A percentile compares a stretch with the other conserved stretches of the same genome.
Conservation (phyloP, 805 yeast species). For the Cyberlindnera xishuangbannaensis region DNA sequence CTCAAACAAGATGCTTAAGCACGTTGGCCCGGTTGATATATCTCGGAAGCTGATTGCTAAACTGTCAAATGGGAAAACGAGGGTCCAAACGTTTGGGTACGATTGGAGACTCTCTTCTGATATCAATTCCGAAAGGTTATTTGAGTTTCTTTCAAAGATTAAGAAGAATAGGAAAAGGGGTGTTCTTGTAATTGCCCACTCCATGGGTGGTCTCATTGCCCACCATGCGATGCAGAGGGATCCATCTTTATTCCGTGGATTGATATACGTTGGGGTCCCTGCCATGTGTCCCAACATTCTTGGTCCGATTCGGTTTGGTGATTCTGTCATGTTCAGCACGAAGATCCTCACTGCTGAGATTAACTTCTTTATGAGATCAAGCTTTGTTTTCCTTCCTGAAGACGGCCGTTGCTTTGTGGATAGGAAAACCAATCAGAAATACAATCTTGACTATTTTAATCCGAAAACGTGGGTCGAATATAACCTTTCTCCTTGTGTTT, state of each 20-base stretch:
- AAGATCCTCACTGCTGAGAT: slow-evolving; percentile 73
- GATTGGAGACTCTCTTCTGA: slow-evolving; percentile 85
- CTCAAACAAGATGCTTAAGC: slow-evolving; percentile 74
- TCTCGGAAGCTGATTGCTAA: slow-evolving; percentile 54
- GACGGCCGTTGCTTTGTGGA: slow-evolving; percentile 72
- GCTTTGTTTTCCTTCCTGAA: slow-evolving; percentile 71
- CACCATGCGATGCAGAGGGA: slow-evolving; percentile 69
- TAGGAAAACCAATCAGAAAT: slow-evolving; percentile 47
- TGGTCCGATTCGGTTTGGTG: slow-evolving; percentile 83
- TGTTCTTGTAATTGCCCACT: slow-evolving; percentile 73
- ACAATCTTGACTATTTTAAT: slow-evolving; percentile 71
- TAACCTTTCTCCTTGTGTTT: slow-evolving; percentile 70
- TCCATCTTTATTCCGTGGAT: slow-evolving; percentile 65
- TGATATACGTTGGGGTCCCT: slow-evolving; percentile 81
- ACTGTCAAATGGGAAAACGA: slow-evolving; percentile 53
- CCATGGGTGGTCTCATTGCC: slow-evolving; percentile 90
- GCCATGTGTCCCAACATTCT: slow-evolving; percentile 77
- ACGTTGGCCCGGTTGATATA: slow-evolving; percentile 85
- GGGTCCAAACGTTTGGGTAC: slow-evolving; percentile 75
- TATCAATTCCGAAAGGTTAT: slow-evolving; percentile 45
- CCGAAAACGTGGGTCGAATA: slow-evolving; percentile 76
- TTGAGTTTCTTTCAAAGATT: slow-evolving; percentile 40
- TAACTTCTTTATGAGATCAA: slow-evolving; percentile 84
- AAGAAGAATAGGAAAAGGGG: slow-evolving; percentile 48
- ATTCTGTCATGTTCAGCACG: slow-evolving; percentile 68